Evolutionary conservation across 495 filamentous ascomycete genomes (phyloP), one percentile per base, ranked within the genome.

Genomic region (Penicillium daleae): DNA sequence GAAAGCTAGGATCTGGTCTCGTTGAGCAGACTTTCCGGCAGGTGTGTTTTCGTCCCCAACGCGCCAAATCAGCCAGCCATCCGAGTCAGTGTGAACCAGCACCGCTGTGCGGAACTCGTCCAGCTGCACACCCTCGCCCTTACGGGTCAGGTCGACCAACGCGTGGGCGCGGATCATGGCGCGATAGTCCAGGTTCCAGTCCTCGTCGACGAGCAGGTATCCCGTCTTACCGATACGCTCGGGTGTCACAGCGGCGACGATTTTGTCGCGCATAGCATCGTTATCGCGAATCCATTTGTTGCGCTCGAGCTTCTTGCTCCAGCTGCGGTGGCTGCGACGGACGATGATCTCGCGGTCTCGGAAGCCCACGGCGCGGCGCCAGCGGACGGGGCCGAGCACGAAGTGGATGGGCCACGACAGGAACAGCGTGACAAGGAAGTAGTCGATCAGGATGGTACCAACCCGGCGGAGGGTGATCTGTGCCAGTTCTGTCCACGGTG

Each of bases 181-280:
- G 21, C 71, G 73, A 79, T 91, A 96, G 69, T 94, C 90, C 59
- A 96, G 76, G 71, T 93, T 90, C 89, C 90, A 97, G 59, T 89
- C 85, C 58, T 80, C 83, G 65, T 90, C 89, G 74, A 93, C 86
- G 56, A 93, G 87, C 60, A 91, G 71, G 66, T 92, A 92, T 2
- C 91, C 91, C 24, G 92, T 93, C 78, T 90, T 93, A 64, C 76
- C 71, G 64, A 93, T 71, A 40, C 86, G 81, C 68, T 83, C 74
- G 12, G 84, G 82, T 3, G 86, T 80, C 3, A 92, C 86, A 3
- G 90, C 92, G 0, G 86, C 84, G 61, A 87, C 70, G 24, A 87
- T 80, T 64, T 76, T 81, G 51, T 83, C 82, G 22, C 74, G 71
- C 69, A 69, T 69, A 66, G 73, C 76, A 66, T 83, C 75, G 73